Evolutionary conservation across 495 filamentous ascomycete species (phyloP), one percentile per base, ranked within the genome.

Genomic region (Daldinia grandis): DNA sequence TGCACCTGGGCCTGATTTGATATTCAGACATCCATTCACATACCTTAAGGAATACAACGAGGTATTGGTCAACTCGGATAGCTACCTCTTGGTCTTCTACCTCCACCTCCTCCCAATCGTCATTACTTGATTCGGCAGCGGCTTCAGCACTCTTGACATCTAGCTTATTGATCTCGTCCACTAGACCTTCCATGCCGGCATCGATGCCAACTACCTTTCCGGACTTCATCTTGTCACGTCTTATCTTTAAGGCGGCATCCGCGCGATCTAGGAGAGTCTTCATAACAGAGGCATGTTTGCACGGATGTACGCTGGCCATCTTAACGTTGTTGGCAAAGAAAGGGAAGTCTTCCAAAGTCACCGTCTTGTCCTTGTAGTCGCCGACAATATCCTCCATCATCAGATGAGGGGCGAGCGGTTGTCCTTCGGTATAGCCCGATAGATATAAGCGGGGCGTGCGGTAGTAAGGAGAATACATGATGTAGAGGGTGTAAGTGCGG

Each of bases 301-400:
- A 90, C 5, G 96, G 96, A 75, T 99, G 96, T 27, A 99, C 92
- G 61, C 89, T 93, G 30, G 95, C 96, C 90, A 97, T 99, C 83
- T 97, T 96, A 71, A 97, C 87, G 64, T 84, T 87, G 73, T 85
- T 86, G 55, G 92, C 90, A 75, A 92, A 94, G 84, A 94, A 96
- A 25, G 93, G 93, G 78, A 99, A 99, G 78, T 97, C 93, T 79
- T 99, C 96, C 42, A 98, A 88, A 15, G 96, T 99, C 65, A 99
- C 95, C 7, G 95, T 99, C 83, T 99, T 99, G 81, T 98, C 95
- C 77, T 97, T 97, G 85, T 99, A 99, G 85, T 99, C 96, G 73
- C 96, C 95, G 30, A 98, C 92, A 73, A 99, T 98, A 74, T 99
- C 96, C 76, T 99, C 95, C 91, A 98, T 97, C 96, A 99, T 98